Percentiles rank a stretch among this genome's conserved stretches.
Evolutionary conservation across 1,284 basidiomycete genomes (phyloP).

Genomic region (Phlebopus sp.): DNA sequence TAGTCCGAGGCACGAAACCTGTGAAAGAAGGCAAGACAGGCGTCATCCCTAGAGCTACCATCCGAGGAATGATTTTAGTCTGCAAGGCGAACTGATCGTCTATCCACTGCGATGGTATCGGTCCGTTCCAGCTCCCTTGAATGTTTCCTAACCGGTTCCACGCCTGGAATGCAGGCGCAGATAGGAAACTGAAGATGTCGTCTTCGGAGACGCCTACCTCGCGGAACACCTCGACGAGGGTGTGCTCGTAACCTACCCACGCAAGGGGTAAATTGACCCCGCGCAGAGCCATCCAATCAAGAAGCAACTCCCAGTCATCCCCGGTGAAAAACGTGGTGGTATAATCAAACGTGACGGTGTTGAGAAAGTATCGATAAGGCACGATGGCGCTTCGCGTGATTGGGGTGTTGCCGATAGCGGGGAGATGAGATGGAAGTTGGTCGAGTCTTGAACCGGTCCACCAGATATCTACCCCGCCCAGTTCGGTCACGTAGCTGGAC

Average conservation of each 20-base stretch:
- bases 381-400: constrained; percentile 36
- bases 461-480: constrained; percentile 40
- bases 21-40: constrained; percentile 44
- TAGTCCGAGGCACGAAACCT: constrained; percentile 40
- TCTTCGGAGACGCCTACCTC: constrained; percentile 37
- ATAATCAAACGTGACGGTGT: constrained; percentile 45
- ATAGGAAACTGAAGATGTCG: constrained; percentile 36
- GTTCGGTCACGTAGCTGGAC: constrained; percentile 37
- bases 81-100: constrained; percentile 39
- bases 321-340: constrained; percentile 39
- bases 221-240: constrained; percentile 37
- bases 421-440: constrained; percentile 30
- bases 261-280: constrained; percentile 45
- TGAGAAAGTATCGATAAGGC: constrained; percentile 40
- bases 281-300: constrained; percentile 44
- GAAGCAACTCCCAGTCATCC: constrained; percentile 40
- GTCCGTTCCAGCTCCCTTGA: constrained; percentile 40
- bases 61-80: constrained; percentile 37
- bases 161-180: constrained; percentile 43
- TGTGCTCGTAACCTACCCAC: constrained; percentile 42
- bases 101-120: constrained; percentile 38
- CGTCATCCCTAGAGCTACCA: constrained; percentile 45
- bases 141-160: constrained; percentile 46
- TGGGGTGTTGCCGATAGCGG: constrained; percentile 27
- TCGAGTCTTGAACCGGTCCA: constrained; percentile 42